Conservation (phyloP, 2,329 filamentous ascomycete species). For the Aspergillus terreus region DNA sequence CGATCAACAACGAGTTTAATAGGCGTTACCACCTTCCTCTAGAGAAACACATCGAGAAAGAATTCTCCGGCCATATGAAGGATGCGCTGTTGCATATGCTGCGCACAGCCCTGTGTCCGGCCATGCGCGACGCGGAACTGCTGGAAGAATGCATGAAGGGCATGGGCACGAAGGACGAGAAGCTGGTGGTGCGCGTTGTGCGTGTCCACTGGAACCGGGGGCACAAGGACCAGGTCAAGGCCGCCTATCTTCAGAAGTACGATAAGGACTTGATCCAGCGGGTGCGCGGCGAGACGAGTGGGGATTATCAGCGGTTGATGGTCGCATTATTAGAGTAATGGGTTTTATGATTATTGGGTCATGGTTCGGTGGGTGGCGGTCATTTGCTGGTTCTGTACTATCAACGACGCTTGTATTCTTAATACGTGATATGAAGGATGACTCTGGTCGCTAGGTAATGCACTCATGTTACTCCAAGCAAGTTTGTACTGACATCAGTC, state of each 20-base stretch:
- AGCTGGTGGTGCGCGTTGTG: constrained; percentile 74
- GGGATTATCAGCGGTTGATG: constrained; percentile 75
- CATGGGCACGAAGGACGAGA: constrained; percentile 77
- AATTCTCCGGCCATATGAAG: constrained; percentile 92
- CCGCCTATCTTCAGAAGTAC: constrained; percentile 70
- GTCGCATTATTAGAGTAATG: constrained; percentile 56
- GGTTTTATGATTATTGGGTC: background rate
- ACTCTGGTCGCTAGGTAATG: too few species aligned
- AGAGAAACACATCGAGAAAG: constrained; percentile 69
- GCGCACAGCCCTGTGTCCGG: constrained; percentile 71
- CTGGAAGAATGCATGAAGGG: constrained; percentile 89
- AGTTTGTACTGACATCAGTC: too few species aligned
- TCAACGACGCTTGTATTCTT: too few species aligned
- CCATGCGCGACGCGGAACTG: constrained; percentile 74
- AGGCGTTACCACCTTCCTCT: constrained; percentile 67
- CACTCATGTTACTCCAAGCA: too few species aligned
- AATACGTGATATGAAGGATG: too few species aligned
- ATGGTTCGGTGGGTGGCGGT: too few species aligned
- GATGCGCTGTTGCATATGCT: constrained; percentile 77
- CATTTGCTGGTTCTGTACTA: too few species aligned
- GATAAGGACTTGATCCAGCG: constrained; percentile 63
- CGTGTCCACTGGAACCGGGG: constrained; percentile 77
- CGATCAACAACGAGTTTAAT: constrained; percentile 72
- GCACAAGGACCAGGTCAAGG: constrained; percentile 72
- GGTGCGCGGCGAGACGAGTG: constrained; percentile 78